Evolutionary conservation across 805 yeast genomes (phyloP).

Genomic region (Kluyveromyces dobzhanskii): DNA sequence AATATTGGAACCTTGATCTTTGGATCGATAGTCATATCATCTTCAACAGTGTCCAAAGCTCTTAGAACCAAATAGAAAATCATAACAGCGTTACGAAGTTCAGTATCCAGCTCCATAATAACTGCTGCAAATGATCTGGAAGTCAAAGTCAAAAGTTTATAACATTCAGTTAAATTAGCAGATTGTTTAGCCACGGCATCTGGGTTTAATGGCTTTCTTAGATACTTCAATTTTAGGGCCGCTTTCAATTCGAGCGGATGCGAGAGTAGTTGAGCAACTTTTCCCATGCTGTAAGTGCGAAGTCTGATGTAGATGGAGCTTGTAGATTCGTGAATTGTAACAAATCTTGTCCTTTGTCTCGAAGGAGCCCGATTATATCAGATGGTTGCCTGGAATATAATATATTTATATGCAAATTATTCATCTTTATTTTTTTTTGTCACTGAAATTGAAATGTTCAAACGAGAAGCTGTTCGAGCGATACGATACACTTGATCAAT

Average conservation of each 20-base stretch:
- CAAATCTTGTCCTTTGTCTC: no score
- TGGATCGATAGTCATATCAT: constrained; percentile 81
- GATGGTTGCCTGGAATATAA: no score
- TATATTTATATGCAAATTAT: no score
- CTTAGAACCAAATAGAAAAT: constrained; percentile 78
- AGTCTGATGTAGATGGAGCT: no score
- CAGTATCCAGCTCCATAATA: constrained; percentile 84
- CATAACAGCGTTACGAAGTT: constrained; percentile 72
- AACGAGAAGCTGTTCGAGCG: no score
- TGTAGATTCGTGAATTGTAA: no score
- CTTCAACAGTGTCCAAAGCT: constrained; percentile 93
- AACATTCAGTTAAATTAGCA: constrained; percentile 52
- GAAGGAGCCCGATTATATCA: no score
- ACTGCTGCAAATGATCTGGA: constrained; percentile 95
- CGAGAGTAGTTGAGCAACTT: constrained; percentile 43
- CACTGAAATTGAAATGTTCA: no score
- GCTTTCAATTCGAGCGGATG: constrained; percentile 73
- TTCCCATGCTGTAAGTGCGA: constrained; percentile 42
- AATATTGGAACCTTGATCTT: constrained; percentile 66
- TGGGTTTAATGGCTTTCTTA: constrained; percentile 48
- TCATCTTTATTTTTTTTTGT: no score
- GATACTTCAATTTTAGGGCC: constrained; percentile 50
- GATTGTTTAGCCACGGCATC: constrained; percentile 34
- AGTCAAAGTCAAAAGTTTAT: constrained; percentile 53
- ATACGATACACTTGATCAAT: no score